Evolutionary conservation across 139 green algal genomes (phyloP).

Genomic region (Asterochloris sp.): DNA sequence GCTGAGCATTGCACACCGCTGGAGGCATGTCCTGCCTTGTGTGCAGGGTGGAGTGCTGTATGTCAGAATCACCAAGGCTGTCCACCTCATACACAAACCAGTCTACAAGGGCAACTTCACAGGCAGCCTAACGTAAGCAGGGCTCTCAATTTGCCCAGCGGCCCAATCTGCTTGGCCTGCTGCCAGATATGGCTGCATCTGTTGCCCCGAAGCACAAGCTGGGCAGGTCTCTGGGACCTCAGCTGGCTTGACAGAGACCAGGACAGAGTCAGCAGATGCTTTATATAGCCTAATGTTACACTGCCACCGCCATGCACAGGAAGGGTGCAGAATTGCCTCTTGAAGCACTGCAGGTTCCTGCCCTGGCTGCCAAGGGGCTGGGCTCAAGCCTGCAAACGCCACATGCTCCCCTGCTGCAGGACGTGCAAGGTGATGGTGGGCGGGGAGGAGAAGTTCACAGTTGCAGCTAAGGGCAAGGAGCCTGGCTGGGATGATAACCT

Average conservation of each 20-base stretch:
- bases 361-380: not conserved
- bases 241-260: no score
- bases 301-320: not conserved
- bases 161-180: no score
- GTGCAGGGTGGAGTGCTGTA: conserved; percentile 25
- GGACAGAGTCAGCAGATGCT: not conserved
- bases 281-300: not conserved
- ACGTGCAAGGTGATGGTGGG: conserved; percentile 9
- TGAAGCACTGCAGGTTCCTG: not conserved
- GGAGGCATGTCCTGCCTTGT: not conserved
- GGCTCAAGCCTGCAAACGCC: not conserved
- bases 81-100: conserved; percentile 13
- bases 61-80: conserved; percentile 6
- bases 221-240: no score
- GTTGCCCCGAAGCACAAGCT: no score
- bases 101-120: conserved; percentile 6
- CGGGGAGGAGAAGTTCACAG: conserved; percentile 16
- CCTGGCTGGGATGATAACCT: conserved; percentile 14
- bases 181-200: no score
- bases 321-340: not conserved
- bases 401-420: not conserved
- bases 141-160: not conserved
- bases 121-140: not conserved
- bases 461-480: not conserved
- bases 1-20: not conserved